A percentile compares a stretch with the other conserved stretches of the same genome.
These are phyloP conservation scores for Marsdenia floribunda DNA, from an alignment of 257 asterid species.

Conservation along the genomic window DNA sequence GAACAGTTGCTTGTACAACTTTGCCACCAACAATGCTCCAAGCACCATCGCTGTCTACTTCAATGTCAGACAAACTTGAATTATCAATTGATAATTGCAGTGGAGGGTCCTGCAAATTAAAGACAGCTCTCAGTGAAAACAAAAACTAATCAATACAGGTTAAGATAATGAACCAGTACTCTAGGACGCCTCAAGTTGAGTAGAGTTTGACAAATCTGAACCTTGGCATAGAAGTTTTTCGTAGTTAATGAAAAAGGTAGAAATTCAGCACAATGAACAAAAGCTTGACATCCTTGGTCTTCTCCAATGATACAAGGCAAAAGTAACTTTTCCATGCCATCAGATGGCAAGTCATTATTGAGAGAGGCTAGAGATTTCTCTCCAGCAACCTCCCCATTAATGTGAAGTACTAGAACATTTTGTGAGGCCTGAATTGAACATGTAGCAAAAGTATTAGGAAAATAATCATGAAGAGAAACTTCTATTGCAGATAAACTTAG, in stretches of 20 bases:
- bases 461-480: slow-evolving; percentile 15
- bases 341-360: slow-evolving; percentile 28
- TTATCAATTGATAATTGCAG: slow-evolving; percentile 51
- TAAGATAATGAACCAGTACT: background rate
- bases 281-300: slow-evolving; percentile 41
- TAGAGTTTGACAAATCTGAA: slow-evolving; percentile 12
- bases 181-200: background rate
- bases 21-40: slow-evolving; percentile 96
- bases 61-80: slow-evolving; percentile 65
- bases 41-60: slow-evolving; percentile 77
- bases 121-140: slow-evolving; percentile 15
- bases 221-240: slow-evolving; percentile 51
- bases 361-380: slow-evolving; percentile 44
- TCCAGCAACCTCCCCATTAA: slow-evolving; percentile 63
- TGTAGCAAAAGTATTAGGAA: slow-evolving; percentile 13
- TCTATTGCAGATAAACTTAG: background rate
- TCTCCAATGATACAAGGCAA: slow-evolving; percentile 46
- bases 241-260: slow-evolving; percentile 29
- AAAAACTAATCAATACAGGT: background rate
- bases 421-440: slow-evolving; percentile 45
- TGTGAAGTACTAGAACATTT: slow-evolving; percentile 46
- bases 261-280: slow-evolving; percentile 47
- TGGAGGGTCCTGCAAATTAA: slow-evolving; percentile 61
- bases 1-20: slow-evolving; percentile 35
- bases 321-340: slow-evolving; percentile 31